These are phyloP conservation scores for Intubia oerlemansii DNA, from an alignment of 2,329 filamentous ascomycete genomes.

Conservation along the genomic window DNA sequence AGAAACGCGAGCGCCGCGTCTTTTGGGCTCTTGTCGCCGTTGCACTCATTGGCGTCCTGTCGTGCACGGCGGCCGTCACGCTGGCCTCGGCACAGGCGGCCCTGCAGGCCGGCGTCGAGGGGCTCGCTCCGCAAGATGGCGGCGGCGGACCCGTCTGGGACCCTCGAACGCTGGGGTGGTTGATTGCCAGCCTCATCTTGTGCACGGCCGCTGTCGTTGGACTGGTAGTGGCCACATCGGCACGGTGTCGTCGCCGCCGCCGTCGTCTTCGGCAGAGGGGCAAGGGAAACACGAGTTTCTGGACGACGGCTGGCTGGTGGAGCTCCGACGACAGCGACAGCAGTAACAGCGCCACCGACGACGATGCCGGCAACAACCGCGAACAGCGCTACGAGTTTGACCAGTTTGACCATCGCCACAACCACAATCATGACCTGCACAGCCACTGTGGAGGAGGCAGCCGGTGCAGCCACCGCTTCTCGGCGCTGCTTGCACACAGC, in stretches of 20 bases:
- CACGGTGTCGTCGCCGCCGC: slow-evolving; percentile 1
- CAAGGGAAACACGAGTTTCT: too few relatives aligned
- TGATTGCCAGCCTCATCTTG: slow-evolving; percentile 3
- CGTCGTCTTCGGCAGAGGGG: too few relatives aligned
- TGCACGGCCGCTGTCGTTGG: neutral
- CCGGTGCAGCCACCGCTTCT: too few relatives aligned
- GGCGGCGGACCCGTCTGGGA: slow-evolving; percentile 2
- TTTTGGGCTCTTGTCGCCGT: slow-evolving; percentile 3
- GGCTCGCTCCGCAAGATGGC: neutral
- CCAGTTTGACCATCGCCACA: too few relatives aligned
- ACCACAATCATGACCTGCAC: too few relatives aligned
- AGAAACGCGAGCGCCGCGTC: slow-evolving; percentile 3
- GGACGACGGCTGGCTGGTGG: too few relatives aligned
- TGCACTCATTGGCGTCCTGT: slow-evolving; percentile 2
- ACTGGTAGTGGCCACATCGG: slow-evolving; percentile 1
- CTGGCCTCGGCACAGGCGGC: slow-evolving; percentile 3
- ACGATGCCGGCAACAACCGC: too few relatives aligned
- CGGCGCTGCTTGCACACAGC: too few relatives aligned
- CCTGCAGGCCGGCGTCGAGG: slow-evolving; percentile 1
- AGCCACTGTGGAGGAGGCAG: too few relatives aligned
- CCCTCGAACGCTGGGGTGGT: slow-evolving; percentile 3
- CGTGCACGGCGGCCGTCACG: slow-evolving; percentile 4
- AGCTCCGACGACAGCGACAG: too few relatives aligned
- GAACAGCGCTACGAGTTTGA: too few relatives aligned
- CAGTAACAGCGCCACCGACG: too few relatives aligned